phyloP scores from a whole-genome alignment of 495 filamentous ascomycete species.

The Cenococcum geophilum region DNA sequence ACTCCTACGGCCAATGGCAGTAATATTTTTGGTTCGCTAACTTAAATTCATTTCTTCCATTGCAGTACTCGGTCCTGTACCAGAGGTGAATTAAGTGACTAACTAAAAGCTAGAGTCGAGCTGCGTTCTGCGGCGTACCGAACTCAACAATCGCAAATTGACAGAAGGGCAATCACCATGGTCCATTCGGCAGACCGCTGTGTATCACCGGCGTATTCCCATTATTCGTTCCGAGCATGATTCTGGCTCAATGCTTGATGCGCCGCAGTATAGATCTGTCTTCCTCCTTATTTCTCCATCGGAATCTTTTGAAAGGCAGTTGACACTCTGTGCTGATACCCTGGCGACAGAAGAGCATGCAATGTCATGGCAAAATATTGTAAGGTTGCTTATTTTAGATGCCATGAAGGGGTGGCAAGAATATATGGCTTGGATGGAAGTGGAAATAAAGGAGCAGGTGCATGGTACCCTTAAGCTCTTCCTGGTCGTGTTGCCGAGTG shows the following conservation, averaged over 20 bases:
- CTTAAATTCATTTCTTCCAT: no score
- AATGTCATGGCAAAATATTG: conserved; percentile 9
- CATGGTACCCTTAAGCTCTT: background rate
- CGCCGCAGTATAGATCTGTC: conserved; percentile 16
- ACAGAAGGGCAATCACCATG: conserved; percentile 26
- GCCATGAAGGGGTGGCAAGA: conserved; percentile 15
- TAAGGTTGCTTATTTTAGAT: conserved; percentile 16
- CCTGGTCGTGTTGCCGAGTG: conserved; percentile 2
- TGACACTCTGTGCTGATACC: background rate
- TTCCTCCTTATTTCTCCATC: conserved; percentile 34
- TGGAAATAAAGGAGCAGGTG: conserved; percentile 15
- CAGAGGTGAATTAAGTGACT: no score
- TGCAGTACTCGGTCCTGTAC: background rate
- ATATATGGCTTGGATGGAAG: conserved; percentile 21
- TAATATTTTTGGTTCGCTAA: no score
- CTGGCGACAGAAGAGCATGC: background rate
- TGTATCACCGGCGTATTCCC: conserved; percentile 31
- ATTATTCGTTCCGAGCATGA: conserved; percentile 5
- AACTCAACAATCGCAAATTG: conserved; percentile 23
- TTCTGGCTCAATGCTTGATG: no score
- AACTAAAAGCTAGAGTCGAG: conserved; percentile 27
- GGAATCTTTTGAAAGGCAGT: conserved; percentile 23
- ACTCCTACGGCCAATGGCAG: conserved; percentile 6
- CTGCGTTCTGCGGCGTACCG: conserved; percentile 32
- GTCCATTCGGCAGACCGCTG: conserved; percentile 35